Base-by-base conservation (phyloP, 2,329 filamentous ascomycete species). In the Stromatinia cepivora region DNA sequence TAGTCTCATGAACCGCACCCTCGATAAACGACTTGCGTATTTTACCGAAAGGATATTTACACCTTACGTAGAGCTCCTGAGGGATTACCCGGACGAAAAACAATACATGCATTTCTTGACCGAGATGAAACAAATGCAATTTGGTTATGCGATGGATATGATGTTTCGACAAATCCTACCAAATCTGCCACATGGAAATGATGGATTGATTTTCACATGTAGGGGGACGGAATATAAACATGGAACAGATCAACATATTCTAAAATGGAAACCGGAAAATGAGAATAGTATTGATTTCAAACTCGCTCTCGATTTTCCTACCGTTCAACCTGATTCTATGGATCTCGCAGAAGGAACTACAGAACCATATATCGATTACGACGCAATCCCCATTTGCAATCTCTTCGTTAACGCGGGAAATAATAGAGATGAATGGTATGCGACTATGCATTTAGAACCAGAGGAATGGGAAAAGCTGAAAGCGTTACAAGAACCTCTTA, bases 171-270 rank as follows among this genome's bases (percentile, higher is more conserved):
- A 94, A 69, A 88, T 96, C 57, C 87, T 98, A 39, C 94, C 93
- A 1, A 88, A 85, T 54, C 86, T 99, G 48, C 90, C 90, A 74
- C 95, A 99, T 78, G 94, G 94, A 72, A 98, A 97, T 79, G 95
- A 99, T 79, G 95, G 95, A 8, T 86, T 99, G 59, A 97, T 99
- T 77, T 99, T 98, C 81, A 98, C 95, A n/a, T 97, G 94, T 81
- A 89, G 92, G 72, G 90, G 88, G 75, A 93, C 92, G 25, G 86
- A 90, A 13, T 99, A 99, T 82, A 90, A 90, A 75, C 90, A 91
- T 73, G 95, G 95, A 74, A 99, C 95, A 17, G 95, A 99, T 80
- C 87, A 88, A 63, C 90, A 97, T 79, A 99, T 97, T 72, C 84
- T 99, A 52, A 99, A 99, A 80, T 99, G 95, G 95, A 99, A 99